Conservation (phyloP, 2,329 filamentous ascomycete species). For the Zopfia rhizophila region DNA sequence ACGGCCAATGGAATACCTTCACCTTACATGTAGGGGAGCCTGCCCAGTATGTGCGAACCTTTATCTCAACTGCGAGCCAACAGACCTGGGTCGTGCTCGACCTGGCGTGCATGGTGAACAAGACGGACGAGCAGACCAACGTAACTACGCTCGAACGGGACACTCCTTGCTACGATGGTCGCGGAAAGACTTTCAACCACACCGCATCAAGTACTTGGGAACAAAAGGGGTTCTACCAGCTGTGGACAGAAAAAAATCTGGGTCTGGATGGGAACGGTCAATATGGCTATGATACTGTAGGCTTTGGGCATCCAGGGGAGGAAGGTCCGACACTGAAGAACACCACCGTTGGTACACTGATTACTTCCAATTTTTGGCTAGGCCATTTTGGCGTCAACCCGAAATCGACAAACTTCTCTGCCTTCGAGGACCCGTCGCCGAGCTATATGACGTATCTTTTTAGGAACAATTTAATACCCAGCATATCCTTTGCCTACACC, state of each 20-base stretch:
- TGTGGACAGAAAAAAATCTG: conserved; percentile 68
- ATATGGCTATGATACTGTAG: conserved; percentile 67
- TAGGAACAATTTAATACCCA: conserved; percentile 69
- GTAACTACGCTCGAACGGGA: conserved; percentile 36
- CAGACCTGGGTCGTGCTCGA: conserved; percentile 74
- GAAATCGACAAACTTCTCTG: conserved; percentile 62
- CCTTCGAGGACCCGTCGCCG: conserved; percentile 63
- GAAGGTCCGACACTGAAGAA: conserved; percentile 55
- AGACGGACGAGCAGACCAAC: conserved; percentile 62
- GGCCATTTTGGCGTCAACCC: conserved; percentile 61
- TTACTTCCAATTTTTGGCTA: conserved; percentile 55
- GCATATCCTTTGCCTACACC: conserved; percentile 79
- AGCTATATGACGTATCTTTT: conserved; percentile 66
- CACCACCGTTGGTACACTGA: conserved; percentile 54
- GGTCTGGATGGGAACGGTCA: conserved; percentile 69
- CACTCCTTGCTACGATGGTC: conserved; percentile 61
- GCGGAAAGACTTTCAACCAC: conserved; percentile 69
- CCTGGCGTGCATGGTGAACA: conserved; percentile 34
- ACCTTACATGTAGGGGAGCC: conserved; percentile 68
- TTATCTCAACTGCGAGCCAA: conserved; percentile 74
- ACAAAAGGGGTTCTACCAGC: conserved; percentile 67
- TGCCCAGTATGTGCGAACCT: conserved; percentile 64
- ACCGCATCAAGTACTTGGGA: conserved; percentile 67
- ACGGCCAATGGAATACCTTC: conserved; percentile 72
- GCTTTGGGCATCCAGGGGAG: conserved; percentile 52